A percentile compares a stretch with the other conserved stretches of the same genome.
These are phyloP conservation scores for Lepidopterella palustris DNA, from an alignment of 495 filamentous ascomycete genomes.

Conservation along the genomic window DNA sequence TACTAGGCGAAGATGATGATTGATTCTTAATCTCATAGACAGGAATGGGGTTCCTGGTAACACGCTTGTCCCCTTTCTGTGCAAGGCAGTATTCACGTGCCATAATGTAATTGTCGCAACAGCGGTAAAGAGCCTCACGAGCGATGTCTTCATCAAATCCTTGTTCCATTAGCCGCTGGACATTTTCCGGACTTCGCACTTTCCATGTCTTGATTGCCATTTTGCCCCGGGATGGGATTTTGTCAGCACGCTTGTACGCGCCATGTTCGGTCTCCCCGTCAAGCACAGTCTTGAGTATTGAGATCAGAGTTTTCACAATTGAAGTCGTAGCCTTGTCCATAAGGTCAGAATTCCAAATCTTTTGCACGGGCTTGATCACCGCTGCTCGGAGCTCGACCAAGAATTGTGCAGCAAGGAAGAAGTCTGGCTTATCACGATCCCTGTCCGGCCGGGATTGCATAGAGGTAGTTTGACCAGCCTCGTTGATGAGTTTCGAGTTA, in stretches of 20 bases:
- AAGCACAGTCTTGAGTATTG: slow-evolving; percentile 74
- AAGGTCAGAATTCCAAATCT: slow-evolving; percentile 77
- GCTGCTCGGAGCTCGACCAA: slow-evolving; percentile 79
- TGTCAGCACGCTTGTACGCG: slow-evolving; percentile 56
- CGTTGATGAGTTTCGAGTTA: slow-evolving; percentile 67
- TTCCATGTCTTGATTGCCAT: slow-evolving; percentile 37
- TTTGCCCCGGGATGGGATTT: slow-evolving; percentile 39
- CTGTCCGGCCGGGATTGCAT: slow-evolving; percentile 51
- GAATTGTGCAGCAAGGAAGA: slow-evolving; percentile 68
- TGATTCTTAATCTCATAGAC: slow-evolving; percentile 42
- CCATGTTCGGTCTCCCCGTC: slow-evolving; percentile 66
- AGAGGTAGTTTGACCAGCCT: slow-evolving; percentile 60
- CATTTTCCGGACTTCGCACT: slow-evolving; percentile 24
- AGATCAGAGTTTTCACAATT: slow-evolving; percentile 72
- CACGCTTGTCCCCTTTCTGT: slow-evolving; percentile 39
- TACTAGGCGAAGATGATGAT: slow-evolving; percentile 12
- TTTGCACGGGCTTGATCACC: slow-evolving; percentile 68
- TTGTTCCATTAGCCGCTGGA: slow-evolving; percentile 45
- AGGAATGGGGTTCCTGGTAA: slow-evolving; percentile 56
- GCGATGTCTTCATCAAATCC: slow-evolving; percentile 54
- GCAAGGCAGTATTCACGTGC: slow-evolving; percentile 71
- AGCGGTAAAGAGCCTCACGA: slow-evolving; percentile 76
- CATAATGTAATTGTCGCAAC: slow-evolving; percentile 54
- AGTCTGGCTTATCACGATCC: slow-evolving; percentile 55
- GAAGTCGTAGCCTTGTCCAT: slow-evolving; percentile 68